Base-by-base conservation (phyloP, 192 early-diverging fungal genomes). In the Coemansia reversa region DNA sequence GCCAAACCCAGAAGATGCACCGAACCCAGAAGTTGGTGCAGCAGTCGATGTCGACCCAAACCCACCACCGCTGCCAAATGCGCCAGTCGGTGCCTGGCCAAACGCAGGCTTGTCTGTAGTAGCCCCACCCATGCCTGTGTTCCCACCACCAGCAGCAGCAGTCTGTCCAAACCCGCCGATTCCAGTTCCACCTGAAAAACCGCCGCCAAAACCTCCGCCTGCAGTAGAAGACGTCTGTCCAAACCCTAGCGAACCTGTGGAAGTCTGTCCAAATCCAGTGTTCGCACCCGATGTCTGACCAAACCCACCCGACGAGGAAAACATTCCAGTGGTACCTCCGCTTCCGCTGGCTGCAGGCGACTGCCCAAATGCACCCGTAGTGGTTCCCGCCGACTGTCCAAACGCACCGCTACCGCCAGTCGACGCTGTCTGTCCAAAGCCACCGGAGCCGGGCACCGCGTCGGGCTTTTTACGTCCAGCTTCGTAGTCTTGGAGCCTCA, bases 401-500 rank as follows among this genome's bases (percentile, higher is more conserved):
- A 79, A 77, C 0, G 66, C 75, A 11, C 69, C 67, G 7, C 60
- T 48, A 7, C 74, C 62, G 18, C 57, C 59, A 12, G 58, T 54
- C 25, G 70, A 66, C 4, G 77, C 16, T 45, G 61, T 54, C 63
- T 66, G 66, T 14, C 83, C 80, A 62, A 81, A 78, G 16, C 82
- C 77, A 29, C 55, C 28, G n/a, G 66, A 60, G 48, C 53, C 72
- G 60, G 20, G 58, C 52, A 16, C 28, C 53, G 69, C 65, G 24
- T 63, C 60, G 16, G 62, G 39, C 57, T 72, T 81, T 65, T 94
- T 94, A 54, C 93, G 92, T 18, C 87, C 87, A 62, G 90, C 86
- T 54, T 81, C 70, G 61, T 98, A 98, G 70, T 98, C 96, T 83
- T 92, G 87, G 3, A 92, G 63, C 19, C 94, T 85, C 48, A 98